Percentiles rank a stretch among this genome's conserved stretches.
Evolutionary conservation across 2,329 filamentous ascomycete genomes (phyloP).

Genomic region (Aspergillus tamarii): DNA sequence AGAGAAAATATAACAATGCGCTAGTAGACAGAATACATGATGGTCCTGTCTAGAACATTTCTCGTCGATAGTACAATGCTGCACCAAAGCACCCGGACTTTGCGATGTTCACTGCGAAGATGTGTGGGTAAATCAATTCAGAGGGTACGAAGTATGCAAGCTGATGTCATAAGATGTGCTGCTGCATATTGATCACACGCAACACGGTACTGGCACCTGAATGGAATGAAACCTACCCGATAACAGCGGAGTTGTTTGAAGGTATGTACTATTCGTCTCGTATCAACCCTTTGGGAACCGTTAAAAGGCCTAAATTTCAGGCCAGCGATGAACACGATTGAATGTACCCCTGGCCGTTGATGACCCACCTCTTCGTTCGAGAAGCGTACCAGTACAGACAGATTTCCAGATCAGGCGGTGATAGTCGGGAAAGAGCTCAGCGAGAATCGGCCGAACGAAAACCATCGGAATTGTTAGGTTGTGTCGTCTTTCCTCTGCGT

Average conservation of each 20-base stretch:
- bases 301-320: neutral
- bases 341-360: neutral
- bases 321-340: neutral
- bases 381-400: neutral
- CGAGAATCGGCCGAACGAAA: slow-evolving; percentile 1
- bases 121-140: neutral
- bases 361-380: slow-evolving; percentile 1
- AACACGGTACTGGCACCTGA: neutral
- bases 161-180: slow-evolving; percentile 24
- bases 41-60: too few species aligned
- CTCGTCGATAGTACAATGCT: too few species aligned
- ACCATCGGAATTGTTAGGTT: neutral
- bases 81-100: neutral
- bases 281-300: neutral
- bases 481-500: too few species aligned
- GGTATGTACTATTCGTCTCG: neutral
- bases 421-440: neutral
- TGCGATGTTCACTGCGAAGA: neutral
- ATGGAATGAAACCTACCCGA: neutral
- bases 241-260: neutral
- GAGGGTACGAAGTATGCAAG: slow-evolving; percentile 16
- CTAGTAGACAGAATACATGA: too few species aligned
- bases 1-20: too few species aligned
- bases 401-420: neutral
- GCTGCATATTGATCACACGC: slow-evolving; percentile 8